A percentile compares a stretch with the other conserved stretches of the same genome.
Conservation (phyloP, 2,329 filamentous ascomycete species). For the Parastagonospora nodorum region DNA sequence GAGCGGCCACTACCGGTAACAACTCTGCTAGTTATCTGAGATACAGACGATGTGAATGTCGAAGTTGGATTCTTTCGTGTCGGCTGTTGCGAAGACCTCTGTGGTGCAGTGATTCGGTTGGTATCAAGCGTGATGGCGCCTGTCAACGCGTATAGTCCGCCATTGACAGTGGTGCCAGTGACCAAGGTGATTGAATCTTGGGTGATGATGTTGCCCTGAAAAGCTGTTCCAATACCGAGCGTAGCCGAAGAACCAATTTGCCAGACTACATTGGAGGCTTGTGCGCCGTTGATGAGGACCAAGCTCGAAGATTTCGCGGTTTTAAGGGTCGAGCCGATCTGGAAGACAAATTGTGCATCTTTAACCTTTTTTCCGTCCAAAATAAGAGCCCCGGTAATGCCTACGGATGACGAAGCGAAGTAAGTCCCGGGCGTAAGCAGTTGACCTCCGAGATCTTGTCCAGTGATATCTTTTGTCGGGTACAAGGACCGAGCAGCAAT, state of each 20-base stretch:
- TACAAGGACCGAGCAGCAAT: background rate
- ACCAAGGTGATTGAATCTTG: constrained; percentile 6
- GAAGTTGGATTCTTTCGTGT: too few species aligned
- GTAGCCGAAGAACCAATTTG: constrained; percentile 13
- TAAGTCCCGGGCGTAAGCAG: constrained; percentile 6
- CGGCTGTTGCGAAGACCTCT: too few species aligned
- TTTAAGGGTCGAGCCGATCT: constrained; percentile 13
- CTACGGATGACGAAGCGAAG: constrained; percentile 1
- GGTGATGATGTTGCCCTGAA: constrained; percentile 13
- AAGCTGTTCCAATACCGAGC: constrained; percentile 8
- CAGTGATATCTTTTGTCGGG: background rate
- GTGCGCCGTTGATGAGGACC: constrained; percentile 14
- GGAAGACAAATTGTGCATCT: constrained; percentile 13
- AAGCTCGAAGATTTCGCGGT: constrained; percentile 8
- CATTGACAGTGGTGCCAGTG: constrained; percentile 6
- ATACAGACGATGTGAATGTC: too few species aligned
- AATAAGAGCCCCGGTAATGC: constrained; percentile 12
- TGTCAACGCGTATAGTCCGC: constrained; percentile 13
- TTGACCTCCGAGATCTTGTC: constrained; percentile 1
- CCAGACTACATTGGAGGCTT: constrained; percentile 16
- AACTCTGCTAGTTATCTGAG: too few species aligned
- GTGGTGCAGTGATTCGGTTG: constrained; percentile 4
- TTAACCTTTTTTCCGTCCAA: constrained; percentile 13
- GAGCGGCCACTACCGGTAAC: too few species aligned
- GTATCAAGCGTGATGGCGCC: constrained; percentile 15